Percentiles rank a stretch among this genome's conserved stretches.
These are phyloP conservation scores for Fusarium sp. DNA, from an alignment of 2,329 filamentous ascomycete species.

Conservation along the genomic window DNA sequence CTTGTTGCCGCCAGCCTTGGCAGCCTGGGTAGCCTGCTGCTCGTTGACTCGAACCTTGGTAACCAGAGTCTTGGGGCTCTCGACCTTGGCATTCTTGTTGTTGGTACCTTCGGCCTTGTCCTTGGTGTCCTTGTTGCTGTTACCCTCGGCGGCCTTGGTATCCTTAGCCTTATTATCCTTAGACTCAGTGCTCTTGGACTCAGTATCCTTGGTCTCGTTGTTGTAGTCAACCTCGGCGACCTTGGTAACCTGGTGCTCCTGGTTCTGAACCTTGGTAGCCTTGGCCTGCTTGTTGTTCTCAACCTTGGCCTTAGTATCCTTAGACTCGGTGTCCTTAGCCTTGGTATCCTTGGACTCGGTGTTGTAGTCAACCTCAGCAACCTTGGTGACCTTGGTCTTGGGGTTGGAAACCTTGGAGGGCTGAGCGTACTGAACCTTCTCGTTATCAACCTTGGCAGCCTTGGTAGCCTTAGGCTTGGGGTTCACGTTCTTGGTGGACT, in stretches of 20 bases:
- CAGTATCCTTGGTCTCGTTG: too few relatives aligned
- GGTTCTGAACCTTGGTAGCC: conserved; percentile 1
- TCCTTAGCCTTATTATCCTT: not conserved
- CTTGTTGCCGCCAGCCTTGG: not conserved
- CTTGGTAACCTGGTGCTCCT: not conserved
- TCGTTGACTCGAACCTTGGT: conserved; percentile 9
- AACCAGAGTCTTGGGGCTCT: conserved; percentile 6
- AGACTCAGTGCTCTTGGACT: too few relatives aligned
- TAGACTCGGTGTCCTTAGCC: too few relatives aligned
- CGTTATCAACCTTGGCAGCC: not conserved
- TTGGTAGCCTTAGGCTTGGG: conserved; percentile 3
- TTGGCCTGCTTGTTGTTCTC: not conserved
- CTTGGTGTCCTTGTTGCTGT: not conserved
- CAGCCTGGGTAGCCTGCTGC: conserved; percentile 4
- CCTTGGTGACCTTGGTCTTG: not conserved
- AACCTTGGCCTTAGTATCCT: not conserved
- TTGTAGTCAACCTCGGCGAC: too few relatives aligned
- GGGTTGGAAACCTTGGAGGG: not conserved
- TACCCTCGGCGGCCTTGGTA: not conserved
- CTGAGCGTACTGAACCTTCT: not conserved
- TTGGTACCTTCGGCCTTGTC: not conserved
- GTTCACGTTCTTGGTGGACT: not conserved
- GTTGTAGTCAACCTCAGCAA: too few relatives aligned
- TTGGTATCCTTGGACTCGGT: too few relatives aligned
- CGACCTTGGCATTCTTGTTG: not conserved